Percentiles rank a stretch among this genome's conserved stretches.
Evolutionary conservation across 805 yeast species (phyloP).

Genomic region (Isabelozyma pseudorhagii): DNA sequence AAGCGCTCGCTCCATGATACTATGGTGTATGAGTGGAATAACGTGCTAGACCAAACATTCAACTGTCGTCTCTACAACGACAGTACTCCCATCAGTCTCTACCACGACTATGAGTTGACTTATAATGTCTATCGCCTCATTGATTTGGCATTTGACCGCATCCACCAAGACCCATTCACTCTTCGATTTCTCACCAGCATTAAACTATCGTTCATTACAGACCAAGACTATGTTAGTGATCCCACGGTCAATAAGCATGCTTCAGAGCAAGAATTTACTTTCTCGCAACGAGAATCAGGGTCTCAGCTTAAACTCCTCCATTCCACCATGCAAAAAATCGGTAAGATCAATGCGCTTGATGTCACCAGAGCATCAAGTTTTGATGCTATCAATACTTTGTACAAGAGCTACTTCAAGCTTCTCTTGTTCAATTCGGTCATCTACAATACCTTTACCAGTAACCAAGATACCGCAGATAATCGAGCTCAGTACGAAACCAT

Average conservation of each 20-base stretch:
- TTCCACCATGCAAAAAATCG: not conserved
- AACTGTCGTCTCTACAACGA: constrained; percentile 6
- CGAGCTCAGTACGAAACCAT: constrained; percentile 1
- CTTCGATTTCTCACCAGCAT: not conserved
- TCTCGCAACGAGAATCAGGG: not conserved
- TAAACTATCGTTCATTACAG: not conserved
- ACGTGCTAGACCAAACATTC: not conserved
- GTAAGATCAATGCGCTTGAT: constrained; percentile 1
- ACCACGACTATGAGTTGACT: constrained; percentile 16
- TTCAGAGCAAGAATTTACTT: not conserved
- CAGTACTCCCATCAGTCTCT: constrained; percentile 2
- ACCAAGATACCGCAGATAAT: not conserved
- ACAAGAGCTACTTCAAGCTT: constrained; percentile 14
- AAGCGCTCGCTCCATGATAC: not conserved
- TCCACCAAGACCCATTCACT: not conserved
- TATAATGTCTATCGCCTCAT: constrained; percentile 15
- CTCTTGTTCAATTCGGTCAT: constrained; percentile 8
- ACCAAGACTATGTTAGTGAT: not conserved
- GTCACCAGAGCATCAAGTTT: not conserved
- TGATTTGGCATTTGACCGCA: constrained; percentile 4
- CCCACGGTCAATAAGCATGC: not conserved
- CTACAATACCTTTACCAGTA: not conserved
- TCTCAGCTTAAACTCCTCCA: not conserved
- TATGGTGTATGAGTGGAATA: constrained; percentile 1
- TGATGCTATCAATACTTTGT: constrained; percentile 1